Base-by-base conservation (phyloP, 2,329 filamentous ascomycete species). In the Geosmithia putterillii region DNA sequence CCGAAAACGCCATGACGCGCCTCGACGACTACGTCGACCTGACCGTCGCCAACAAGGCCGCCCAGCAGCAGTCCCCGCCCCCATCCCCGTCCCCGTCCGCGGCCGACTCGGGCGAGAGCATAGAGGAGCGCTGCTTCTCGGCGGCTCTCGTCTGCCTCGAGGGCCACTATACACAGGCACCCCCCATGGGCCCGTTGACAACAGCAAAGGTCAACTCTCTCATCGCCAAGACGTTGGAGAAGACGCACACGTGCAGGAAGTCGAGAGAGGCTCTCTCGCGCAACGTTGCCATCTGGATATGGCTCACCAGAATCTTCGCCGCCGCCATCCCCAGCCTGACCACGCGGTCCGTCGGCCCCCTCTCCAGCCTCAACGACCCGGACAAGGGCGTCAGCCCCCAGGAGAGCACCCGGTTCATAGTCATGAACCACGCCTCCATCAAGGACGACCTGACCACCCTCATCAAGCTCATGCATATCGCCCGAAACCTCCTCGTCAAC, bases 381-480 rank as follows among this genome's bases (percentile, higher is more conserved):
- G 71, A 76, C 7, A 74, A 70, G 49, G 70, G 71, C 25, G 69
- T 75, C 43, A 76, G 70, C n/a, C 70, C 74, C 2, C 72, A 76
- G 32, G 77, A 82, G 57, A 78, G 74, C 56, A 79, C 76, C 1
- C 67, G 71, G 15, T 61, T 81, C 34, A 80, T 82, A 46, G 68
- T 79, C 32, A 75, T 75, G 59, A 79, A 82, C 55, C 76, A 79
- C 52, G 66, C 64, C 6, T 65, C 66, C 21, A 66, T 82, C 46
- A 76, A 78, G 52, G 75, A 80, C 46, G 77, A 81, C 45, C 59
- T 82, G 44, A 71, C 74, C 43, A 72, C 76, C 45, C 64, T 82
- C 43, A 81, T 80, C 63, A 81, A 79, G 60, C 63, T 82, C 45
- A 76, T 82, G 73, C 75, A 81, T 47, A 79, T 82, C 52, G 75